These are phyloP conservation scores for Pseudopyrenochaeta lycopersici DNA, from an alignment of 2,329 filamentous ascomycete genomes.

Conservation along the genomic window DNA sequence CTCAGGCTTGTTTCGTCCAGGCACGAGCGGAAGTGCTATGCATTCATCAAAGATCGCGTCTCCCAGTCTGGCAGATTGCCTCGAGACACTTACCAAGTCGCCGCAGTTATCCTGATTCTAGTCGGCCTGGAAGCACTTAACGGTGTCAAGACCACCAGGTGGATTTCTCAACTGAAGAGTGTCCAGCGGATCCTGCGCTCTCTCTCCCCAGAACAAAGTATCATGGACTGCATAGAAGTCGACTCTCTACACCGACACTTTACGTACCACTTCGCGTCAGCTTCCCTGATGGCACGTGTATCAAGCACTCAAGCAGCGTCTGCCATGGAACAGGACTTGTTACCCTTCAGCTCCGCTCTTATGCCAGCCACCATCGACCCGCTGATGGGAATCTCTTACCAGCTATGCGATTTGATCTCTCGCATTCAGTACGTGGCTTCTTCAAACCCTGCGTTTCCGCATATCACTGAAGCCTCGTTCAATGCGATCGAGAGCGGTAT, in stretches of 20 bases:
- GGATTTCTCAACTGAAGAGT: conserved; percentile 47
- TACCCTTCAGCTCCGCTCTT: conserved; percentile 23
- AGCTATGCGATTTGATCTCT: conserved; percentile 44
- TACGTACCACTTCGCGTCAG: conserved; percentile 48
- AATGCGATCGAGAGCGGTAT: conserved; percentile 42
- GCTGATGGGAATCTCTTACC: conserved; percentile 47
- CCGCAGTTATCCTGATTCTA: conserved; percentile 43
- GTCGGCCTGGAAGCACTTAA: conserved; percentile 48
- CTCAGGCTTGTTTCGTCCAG: conserved; percentile 39
- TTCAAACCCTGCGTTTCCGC: conserved; percentile 43
- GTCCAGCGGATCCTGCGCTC: conserved; percentile 41
- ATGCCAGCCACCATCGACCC: conserved; percentile 44
- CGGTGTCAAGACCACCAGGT: conserved; percentile 43
- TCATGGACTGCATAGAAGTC: conserved; percentile 39
- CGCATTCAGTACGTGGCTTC: conserved; percentile 46
- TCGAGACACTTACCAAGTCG: conserved; percentile 43
- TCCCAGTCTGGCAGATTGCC: conserved; percentile 33
- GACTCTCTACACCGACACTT: conserved; percentile 48
- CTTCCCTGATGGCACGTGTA: conserved; percentile 45
- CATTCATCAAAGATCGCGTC: conserved; percentile 42
- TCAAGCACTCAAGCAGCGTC: conserved; percentile 22
- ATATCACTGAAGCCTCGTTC: conserved; percentile 45
- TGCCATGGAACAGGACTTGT: conserved; percentile 27
- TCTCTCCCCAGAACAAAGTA: conserved; percentile 32
- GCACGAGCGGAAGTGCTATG: conserved; percentile 44